Conservation (phyloP, 2,329 filamentous ascomycete genomes). For the Nannizziopsis barbatae region DNA sequence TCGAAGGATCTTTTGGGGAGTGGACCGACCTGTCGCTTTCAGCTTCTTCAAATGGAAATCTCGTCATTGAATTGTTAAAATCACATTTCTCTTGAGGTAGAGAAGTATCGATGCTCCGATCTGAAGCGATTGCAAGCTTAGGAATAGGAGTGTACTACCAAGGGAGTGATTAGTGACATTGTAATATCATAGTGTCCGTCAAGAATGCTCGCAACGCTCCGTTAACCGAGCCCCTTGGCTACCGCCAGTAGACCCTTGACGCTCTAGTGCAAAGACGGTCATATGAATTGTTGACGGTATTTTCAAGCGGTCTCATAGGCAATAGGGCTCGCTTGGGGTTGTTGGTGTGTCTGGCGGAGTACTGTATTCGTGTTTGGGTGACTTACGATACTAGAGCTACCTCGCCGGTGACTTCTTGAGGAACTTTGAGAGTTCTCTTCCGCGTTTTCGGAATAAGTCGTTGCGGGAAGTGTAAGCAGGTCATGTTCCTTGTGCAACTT, state of each 20-base stretch:
- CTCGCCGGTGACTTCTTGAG: constrained; percentile 2
- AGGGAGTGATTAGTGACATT: neutral
- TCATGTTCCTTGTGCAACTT: neutral
- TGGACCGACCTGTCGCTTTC: constrained; percentile 1
- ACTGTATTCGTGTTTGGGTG: no score
- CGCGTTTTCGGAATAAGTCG: neutral
- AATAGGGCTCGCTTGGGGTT: no score
- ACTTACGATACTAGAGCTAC: constrained; percentile 8
- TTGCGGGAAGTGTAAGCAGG: constrained; percentile 1
- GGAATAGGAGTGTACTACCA: constrained; percentile 4
- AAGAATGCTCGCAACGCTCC: no score
- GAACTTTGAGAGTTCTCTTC: neutral
- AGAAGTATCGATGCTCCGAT: neutral
- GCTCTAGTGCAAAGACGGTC: no score
- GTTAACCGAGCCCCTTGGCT: no score
- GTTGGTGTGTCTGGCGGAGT: no score
- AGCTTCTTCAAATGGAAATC: neutral
- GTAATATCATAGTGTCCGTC: neutral
- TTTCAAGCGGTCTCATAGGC: no score
- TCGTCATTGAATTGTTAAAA: neutral
- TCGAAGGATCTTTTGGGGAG: neutral
- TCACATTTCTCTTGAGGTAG: neutral
- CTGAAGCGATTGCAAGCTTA: neutral
- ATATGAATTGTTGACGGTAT: no score
- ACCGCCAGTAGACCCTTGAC: no score